A percentile compares a stretch with the other conserved stretches of the same genome.
Evolutionary conservation across 768 basidiomycete species (phyloP).

Genomic region (Lanmaoa rubissima): DNA sequence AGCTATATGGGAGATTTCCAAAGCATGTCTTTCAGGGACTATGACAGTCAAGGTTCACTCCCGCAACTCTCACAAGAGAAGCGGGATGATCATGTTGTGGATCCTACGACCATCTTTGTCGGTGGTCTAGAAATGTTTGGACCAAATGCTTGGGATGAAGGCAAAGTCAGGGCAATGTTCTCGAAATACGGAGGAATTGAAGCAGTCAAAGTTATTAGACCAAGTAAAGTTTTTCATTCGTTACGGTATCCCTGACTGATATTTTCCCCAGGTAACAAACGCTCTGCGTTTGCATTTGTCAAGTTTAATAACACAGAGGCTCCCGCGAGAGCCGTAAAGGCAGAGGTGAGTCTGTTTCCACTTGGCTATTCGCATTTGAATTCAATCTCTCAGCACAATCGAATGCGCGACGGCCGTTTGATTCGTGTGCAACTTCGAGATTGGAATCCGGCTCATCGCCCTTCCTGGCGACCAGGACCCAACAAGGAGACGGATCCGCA

Average conservation of each 20-base stretch:
- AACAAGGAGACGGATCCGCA: slow-evolving; percentile 41
- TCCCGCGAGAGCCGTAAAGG: slow-evolving; percentile 62
- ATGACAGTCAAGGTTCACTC: slow-evolving; percentile 21
- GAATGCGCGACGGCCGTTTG: slow-evolving; percentile 61
- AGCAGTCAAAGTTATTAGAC: slow-evolving; percentile 62
- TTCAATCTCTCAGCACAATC: slow-evolving; percentile 57
- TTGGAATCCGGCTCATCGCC: slow-evolving; percentile 54
- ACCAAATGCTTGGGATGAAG: slow-evolving; percentile 66
- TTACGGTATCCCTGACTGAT: background rate
- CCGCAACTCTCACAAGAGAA: slow-evolving; percentile 23
- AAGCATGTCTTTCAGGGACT: slow-evolving; percentile 25
- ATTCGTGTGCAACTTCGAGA: slow-evolving; percentile 78
- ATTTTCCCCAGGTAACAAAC: slow-evolving; percentile 48
- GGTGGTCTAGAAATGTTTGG: slow-evolving; percentile 71
- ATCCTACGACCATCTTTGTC: slow-evolving; percentile 72
- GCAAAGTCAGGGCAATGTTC: slow-evolving; percentile 57
- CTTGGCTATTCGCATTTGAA: slow-evolving; percentile 1
- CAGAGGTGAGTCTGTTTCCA: slow-evolving; percentile 47
- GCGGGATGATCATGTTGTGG: slow-evolving; percentile 43
- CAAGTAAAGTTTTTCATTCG: slow-evolving; percentile 45
- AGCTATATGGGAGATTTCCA: slow-evolving; percentile 37
- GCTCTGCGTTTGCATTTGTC: slow-evolving; percentile 77
- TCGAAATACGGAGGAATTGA: slow-evolving; percentile 63
- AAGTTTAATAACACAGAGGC: slow-evolving; percentile 63
- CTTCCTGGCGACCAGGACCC: slow-evolving; percentile 33